phyloP scores from a whole-genome alignment of 75 land plant species.

The Selaginella moellendorffii region DNA sequence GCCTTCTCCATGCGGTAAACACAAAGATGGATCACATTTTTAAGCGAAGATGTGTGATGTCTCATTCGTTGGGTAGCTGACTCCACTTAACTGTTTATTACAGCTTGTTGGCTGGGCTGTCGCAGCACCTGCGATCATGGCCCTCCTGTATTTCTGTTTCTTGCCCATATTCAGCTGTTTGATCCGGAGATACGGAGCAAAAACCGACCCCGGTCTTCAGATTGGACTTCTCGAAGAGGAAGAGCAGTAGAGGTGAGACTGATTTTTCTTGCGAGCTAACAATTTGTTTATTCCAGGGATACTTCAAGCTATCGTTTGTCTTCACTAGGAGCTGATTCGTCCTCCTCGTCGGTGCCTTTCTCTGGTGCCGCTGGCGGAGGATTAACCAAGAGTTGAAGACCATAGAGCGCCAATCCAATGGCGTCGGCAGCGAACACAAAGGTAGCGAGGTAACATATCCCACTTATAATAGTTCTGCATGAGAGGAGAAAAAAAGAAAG shows the following conservation, averaged over 20 bases:
- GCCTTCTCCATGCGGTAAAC: background rate
- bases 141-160: background rate
- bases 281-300: too few relatives aligned
- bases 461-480: background rate
- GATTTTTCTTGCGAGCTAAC: too few relatives aligned
- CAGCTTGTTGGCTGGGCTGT: conserved; percentile 9
- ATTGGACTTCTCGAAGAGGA: background rate
- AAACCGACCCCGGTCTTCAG: background rate
- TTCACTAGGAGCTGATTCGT: too few relatives aligned
- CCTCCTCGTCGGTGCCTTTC: too few relatives aligned
- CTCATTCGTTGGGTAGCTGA: too few relatives aligned
- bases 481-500: too few relatives aligned
- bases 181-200: background rate
- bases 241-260: too few relatives aligned
- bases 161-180: background rate
- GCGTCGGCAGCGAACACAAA: background rate
- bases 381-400: background rate
- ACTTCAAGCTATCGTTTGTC: too few relatives aligned
- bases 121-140: background rate
- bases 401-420: background rate
- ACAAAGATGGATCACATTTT: background rate
- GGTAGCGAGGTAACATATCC: background rate
- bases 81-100: background rate
- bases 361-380: too few relatives aligned
- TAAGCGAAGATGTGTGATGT: background rate